Conservation (phyloP, 2,329 filamentous ascomycete species). For the Sporothrix luriei region DNA sequence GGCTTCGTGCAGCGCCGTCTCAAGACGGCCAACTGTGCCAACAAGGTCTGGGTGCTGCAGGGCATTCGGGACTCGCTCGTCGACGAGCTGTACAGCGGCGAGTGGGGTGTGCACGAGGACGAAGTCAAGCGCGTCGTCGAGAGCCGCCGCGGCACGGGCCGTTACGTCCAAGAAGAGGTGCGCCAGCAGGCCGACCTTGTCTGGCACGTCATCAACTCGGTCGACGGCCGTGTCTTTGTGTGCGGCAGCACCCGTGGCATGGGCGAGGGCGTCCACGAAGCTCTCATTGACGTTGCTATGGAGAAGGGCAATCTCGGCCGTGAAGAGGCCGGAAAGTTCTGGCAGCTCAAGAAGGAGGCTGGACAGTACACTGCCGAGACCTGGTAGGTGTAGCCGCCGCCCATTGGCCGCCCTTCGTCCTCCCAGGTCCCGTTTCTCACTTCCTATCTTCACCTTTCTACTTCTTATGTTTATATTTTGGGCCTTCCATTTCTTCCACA, state of each 20-base stretch:
- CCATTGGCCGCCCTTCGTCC: background rate
- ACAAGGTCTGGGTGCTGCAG: slow-evolving; percentile 97
- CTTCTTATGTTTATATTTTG: slow-evolving; percentile 24
- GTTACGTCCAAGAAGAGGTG: slow-evolving; percentile 97
- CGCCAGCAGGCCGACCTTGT: slow-evolving; percentile 89
- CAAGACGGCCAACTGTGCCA: slow-evolving; percentile 92
- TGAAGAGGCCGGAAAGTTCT: slow-evolving; percentile 83
- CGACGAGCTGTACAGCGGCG: slow-evolving; percentile 94
- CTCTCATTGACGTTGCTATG: slow-evolving; percentile 88
- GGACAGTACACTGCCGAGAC: slow-evolving; percentile 94
- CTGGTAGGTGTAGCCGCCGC: slow-evolving; percentile 51
- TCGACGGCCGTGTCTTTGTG: slow-evolving; percentile 96
- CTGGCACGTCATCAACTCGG: slow-evolving; percentile 94
- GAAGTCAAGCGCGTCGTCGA: slow-evolving; percentile 82
- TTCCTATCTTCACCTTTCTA: background rate
- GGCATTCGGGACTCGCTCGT: slow-evolving; percentile 91
- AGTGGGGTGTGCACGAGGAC: slow-evolving; percentile 91
- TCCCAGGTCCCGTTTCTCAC: background rate
- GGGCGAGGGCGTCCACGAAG: slow-evolving; percentile 92
- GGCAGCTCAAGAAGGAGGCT: slow-evolving; percentile 86
- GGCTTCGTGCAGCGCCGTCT: slow-evolving; percentile 94
- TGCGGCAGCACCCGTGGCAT: slow-evolving; percentile 95
- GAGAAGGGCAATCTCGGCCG: slow-evolving; percentile 82
- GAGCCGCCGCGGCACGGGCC: slow-evolving; percentile 73
- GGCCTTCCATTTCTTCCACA: background rate